Base-by-base conservation (phyloP, 2,329 filamentous ascomycete species). In the Fusarium torulosum region DNA sequence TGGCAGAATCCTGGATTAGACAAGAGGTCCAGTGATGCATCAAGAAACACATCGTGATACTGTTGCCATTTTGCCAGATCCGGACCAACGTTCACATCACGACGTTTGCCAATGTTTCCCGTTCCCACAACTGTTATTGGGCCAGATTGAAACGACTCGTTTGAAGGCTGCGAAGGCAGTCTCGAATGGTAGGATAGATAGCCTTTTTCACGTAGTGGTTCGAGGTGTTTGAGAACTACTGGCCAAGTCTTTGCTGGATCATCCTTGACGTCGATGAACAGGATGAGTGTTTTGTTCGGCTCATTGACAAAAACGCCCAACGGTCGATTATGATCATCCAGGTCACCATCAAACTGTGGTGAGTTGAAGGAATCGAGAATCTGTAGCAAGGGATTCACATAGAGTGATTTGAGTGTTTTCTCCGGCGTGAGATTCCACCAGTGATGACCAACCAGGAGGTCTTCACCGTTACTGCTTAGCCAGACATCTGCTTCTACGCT, bases 401-500 rank as follows among this genome's bases (percentile, higher is more conserved):
- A 93, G 4, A 93, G 82, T 13, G 70, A 81, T 72, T 63, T 64
- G 10, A 92, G 86, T 0, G 89, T 91, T 82, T 23, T 77, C 71
- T 33, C 83, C 82, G 47, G 90, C 72, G 3, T 84, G 80, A 27
- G 83, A 79, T 51, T 27, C 41, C 69, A 71, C 9, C 77, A 81
- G 43, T 86, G 84, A 73, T 93, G 90, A 2, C 89, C 89, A 31
- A 93, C 86, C 46, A 85, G 85, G 6, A 92, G 80, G 10, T 78
- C 77, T 19, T 75, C 72, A 47, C 85, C 81, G 43, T 84, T 83
- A 2, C 53, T 65, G 35, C 51, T 72, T 2, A 87, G 80, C 88
- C 88, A 92, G 11, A 92, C 85, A 68, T 92, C 90, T 4, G 89
- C 88, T 77, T 92, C 90, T 3, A 91, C 82, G 19, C 88, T 84